Evolutionary conservation across 2,329 filamentous ascomycete genomes (phyloP).

Genomic region (Clonostachys rosea): DNA sequence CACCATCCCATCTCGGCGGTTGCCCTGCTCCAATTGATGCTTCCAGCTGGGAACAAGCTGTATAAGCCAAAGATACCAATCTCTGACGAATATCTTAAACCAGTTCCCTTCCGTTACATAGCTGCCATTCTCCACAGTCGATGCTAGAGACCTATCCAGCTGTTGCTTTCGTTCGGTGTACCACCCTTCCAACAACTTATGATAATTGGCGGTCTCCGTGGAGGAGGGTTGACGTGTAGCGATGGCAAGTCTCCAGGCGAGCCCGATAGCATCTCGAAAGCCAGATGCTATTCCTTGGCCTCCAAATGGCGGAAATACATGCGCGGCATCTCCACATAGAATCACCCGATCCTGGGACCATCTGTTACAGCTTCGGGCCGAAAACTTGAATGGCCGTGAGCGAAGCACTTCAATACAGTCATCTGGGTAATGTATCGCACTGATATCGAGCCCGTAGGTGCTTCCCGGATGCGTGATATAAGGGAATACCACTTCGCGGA

Average conservation of each 20-base stretch:
- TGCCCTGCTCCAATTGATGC: conserved; percentile 4
- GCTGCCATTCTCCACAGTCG: conserved; percentile 7
- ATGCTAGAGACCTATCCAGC: conserved; percentile 7
- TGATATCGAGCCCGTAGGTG: conserved; percentile 1
- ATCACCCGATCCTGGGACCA: conserved; percentile 35
- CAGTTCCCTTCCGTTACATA: conserved; percentile 3
- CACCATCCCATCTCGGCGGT: conserved; percentile 4
- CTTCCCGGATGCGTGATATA: conserved; percentile 15
- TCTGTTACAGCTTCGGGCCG: conserved; percentile 36
- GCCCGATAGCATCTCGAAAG: conserved; percentile 22
- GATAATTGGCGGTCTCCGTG: not conserved
- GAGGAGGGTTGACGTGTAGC: not conserved
- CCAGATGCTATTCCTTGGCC: conserved; percentile 28
- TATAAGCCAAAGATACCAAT: conserved; percentile 9
- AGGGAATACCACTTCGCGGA: conserved; percentile 6
- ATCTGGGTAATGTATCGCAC: conserved; percentile 12
- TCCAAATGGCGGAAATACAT: conserved; percentile 45
- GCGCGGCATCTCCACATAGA: conserved; percentile 42
- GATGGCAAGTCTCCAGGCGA: conserved; percentile 22
- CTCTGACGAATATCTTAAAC: conserved; percentile 6
- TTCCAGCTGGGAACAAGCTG: conserved; percentile 8
- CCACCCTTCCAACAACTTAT: conserved; percentile 5
- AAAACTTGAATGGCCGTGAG: conserved; percentile 34
- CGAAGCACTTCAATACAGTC: conserved; percentile 41
- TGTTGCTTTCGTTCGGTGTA: conserved; percentile 10